phyloP scores from a whole-genome alignment of 2,329 filamentous ascomycete genomes.

The Graphilbum ipis-grandicollis region DNA sequence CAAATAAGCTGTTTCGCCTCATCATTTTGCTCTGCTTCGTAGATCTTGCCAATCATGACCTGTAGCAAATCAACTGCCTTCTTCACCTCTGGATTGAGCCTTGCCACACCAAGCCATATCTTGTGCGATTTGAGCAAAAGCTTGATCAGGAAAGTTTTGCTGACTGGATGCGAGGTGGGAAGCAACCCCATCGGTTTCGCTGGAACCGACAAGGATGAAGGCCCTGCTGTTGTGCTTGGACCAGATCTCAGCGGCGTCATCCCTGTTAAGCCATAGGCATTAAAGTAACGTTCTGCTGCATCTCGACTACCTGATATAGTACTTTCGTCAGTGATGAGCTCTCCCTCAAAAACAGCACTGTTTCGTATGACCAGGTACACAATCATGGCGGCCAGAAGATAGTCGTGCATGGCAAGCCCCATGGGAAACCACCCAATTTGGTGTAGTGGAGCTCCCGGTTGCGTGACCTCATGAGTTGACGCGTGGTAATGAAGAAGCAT shows the following conservation, averaged over 20 bases:
- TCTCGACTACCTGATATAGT: too few relatives aligned
- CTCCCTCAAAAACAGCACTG: constrained; percentile 12
- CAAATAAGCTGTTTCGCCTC: neutral
- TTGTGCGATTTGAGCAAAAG: constrained; percentile 23
- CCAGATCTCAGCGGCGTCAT: neutral
- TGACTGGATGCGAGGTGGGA: too few relatives aligned
- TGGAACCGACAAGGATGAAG: too few relatives aligned
- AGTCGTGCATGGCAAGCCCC: constrained; percentile 41
- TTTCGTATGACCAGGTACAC: constrained; percentile 34
- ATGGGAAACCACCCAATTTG: constrained; percentile 38
- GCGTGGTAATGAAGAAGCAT: constrained; percentile 29
- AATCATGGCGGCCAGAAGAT: constrained; percentile 42
- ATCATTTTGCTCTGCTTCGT: constrained; percentile 2
- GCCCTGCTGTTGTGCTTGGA: too few relatives aligned
- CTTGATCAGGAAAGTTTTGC: constrained; percentile 14
- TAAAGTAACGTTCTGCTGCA: too few relatives aligned
- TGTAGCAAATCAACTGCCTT: constrained; percentile 28
- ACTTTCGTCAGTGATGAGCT: constrained; percentile 12
- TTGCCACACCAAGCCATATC: constrained; percentile 25
- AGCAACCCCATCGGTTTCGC: too few relatives aligned
- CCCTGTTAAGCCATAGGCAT: too few relatives aligned
- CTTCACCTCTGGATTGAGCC: constrained; percentile 19
- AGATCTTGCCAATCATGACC: constrained; percentile 17
- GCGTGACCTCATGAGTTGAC: constrained; percentile 27
- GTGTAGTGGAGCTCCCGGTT: constrained; percentile 34